Evolutionary conservation across 2,329 filamentous ascomycete species (phyloP), one percentile per base, ranked within the genome.

Genomic region (Lecanicillium sp.): DNA sequence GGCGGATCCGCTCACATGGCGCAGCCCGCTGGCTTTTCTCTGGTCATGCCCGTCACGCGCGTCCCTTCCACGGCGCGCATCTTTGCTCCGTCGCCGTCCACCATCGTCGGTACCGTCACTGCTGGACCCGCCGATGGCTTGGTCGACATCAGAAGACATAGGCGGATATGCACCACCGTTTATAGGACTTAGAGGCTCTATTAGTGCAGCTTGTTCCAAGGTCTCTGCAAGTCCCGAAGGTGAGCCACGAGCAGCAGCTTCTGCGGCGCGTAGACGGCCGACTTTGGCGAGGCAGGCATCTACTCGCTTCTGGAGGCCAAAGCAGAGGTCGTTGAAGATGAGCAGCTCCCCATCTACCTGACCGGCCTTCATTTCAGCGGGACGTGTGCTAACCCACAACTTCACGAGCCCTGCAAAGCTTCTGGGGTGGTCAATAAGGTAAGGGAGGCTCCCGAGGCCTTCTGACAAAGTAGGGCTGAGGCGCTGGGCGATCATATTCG

Each of bases 371-470:
- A 53, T 58, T 13, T 69, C 68, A 1, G 58, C 40, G 2, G 65
- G 61, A 9, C 58, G 67, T 4, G 66, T 57, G 29, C 87, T 81
- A 1, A 84, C 71, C 86, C 86, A 94, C 11, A 92, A 66, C 51
- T 84, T 84, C 17, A 94, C 82, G 14, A 98, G 65, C 28, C 82
- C 81, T 1, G 92, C 87, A 50, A 89, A 88, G 50, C 86, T 89
- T 44, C 87, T 79, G 7, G 88, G 79, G 46, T 89, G 82, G 50
- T 98, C 92, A 45, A 98, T 85, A 4, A 98, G 74, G 56, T 94
- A 96, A 1, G 92, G 92, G 12, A 98, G 69, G 33, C 86, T 92
- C 0, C 89, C 90, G 51, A 96, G 95, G 0, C 92, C 92, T 64
- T 98, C 92, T 40, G 87, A 78, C 8, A 86, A 87, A 1, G 82